Evolutionary conservation across 2,329 filamentous ascomycete species (phyloP).

Genomic region (Xylariales sp.): DNA sequence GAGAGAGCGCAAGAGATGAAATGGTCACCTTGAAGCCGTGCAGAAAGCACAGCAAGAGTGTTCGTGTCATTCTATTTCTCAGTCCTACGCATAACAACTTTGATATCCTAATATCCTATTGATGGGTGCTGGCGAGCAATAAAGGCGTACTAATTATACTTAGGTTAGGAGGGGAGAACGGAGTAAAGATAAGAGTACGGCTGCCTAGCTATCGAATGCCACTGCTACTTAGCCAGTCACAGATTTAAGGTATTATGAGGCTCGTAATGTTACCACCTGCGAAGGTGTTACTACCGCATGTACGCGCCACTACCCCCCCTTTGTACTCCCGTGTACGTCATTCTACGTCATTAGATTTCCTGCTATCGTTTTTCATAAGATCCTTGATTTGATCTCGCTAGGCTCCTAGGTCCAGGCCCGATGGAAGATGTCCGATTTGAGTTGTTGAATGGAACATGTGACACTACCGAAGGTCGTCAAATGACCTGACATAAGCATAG

Average conservation of each 20-base stretch:
- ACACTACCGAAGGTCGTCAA: neutral
- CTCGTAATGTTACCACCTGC: neutral
- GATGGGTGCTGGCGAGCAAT: neutral
- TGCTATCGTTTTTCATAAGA: neutral
- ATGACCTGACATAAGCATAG: neutral
- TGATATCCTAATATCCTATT: neutral
- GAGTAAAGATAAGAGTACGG: conserved; percentile 1
- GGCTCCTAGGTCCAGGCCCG: neutral
- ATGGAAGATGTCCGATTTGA: neutral
- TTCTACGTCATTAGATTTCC: conserved; percentile 33
- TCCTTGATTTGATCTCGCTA: conserved; percentile 18
- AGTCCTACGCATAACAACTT: neutral
- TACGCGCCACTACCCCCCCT: conserved; percentile 36
- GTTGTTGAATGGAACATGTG: neutral
- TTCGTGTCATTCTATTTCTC: conserved; percentile 57
- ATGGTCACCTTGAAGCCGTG: conserved; percentile 75
- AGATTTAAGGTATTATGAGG: neutral
- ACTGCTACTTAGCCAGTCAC: neutral
- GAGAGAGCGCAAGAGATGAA: too few species aligned
- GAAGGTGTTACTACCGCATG: conserved; percentile 21
- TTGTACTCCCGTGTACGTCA: conserved; percentile 36
- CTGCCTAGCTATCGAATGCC: neutral
- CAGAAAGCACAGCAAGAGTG: conserved; percentile 77
- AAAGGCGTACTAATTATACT: conserved; percentile 17
- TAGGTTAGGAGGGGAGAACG: conserved; percentile 1